Base-by-base conservation (phyloP, 306 rosid species). In the Pueraria montana region DNA sequence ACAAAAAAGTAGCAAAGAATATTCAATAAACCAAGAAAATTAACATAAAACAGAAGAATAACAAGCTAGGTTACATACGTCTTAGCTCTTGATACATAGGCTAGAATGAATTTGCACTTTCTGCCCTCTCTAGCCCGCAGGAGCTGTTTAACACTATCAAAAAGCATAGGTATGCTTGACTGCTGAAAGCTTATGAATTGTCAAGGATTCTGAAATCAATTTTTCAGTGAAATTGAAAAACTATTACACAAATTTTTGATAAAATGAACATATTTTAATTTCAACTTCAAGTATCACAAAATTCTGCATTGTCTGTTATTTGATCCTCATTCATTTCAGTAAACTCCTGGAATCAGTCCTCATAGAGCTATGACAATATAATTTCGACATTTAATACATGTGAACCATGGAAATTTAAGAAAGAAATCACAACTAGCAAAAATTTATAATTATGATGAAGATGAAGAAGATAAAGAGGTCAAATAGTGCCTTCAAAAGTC, bases 141-240 rank as follows among this genome's bases (percentile, higher is more conserved):
- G 27, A 95, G 91, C 86, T 78, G 88, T 75, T 88, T 88, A 59
- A 92, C 97, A 13, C 91, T 93, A 63, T 88, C 87, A 70, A 91
- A 95, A 72, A 95, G 95, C 89, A 82, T 36, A 43, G 94, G 89
- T 80, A 93, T 78, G 87, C 94, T 95, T 43, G 92, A 74, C 84
- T 93, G 98, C 87, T 95, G 98, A 89, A 93, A 95, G 92, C 98
- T 84, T 95, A 87, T 55, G 72, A 21, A 85, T 30, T 82, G 98
- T 93, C 87, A 91, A 95, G 97, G 97, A 72, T 73, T 72, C 38
- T 62, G 38, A n/a, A 43, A 50, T 48, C 21, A 26, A 36, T 38
- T 64, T 34, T 77, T 61, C 71, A 52, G 16, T 23, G 71, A 76
- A 34, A 71, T 42, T 9, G 46, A 64, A 77, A 65, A 23, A 72